Base-by-base conservation (phyloP, 805 yeast species). In the Ogataea degrootiae region DNA sequence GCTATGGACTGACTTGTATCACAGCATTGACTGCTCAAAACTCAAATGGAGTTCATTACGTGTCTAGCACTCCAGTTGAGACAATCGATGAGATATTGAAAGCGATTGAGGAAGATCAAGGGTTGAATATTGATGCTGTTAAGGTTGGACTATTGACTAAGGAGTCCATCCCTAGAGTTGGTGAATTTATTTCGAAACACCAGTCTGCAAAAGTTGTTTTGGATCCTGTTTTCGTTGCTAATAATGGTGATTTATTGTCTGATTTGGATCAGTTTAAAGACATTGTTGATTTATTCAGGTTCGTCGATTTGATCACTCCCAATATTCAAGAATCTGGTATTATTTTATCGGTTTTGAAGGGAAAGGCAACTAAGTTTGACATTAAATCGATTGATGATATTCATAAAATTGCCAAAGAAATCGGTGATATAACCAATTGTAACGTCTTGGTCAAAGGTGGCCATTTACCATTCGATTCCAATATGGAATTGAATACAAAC, bases 371-470 rank as follows among this genome's bases (percentile, higher is more conserved):
- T 37, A 17, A 37, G 11, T 14, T 37, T 39, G 53, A 70, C 1
- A 51, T 68, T 9, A 62, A 64, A 1, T 54, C 56, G 6, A 53
- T 56, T 17, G 54, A 64, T 4, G 41, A 55, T 51, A n/a, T 44
- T 22, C 37, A 34, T n/a, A 74, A 74, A 0, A 55, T 74, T 35
- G 79, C 81, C 5, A 60, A 60, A 41, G 47, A 57, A 15, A 70
- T 81, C 16, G 63, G 69, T n/a, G 46, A 56, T 5, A 58, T 57
- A 6, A 65, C 72, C 1, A 70, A 73, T 2, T 54, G 68, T 7
- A 78, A 78, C 56, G 77, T 89, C n/a, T 67, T 89, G 29, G 69
- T 89, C n/a, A 89, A 89, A 66, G 96, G 96, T 15, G 96, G 96
- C 1, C 96, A 87, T 60, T 62, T 74, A 34, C 82, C 88, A 6